Conservation (phyloP, 106 monocot genomes). For the Dendrobium officinale region DNA sequence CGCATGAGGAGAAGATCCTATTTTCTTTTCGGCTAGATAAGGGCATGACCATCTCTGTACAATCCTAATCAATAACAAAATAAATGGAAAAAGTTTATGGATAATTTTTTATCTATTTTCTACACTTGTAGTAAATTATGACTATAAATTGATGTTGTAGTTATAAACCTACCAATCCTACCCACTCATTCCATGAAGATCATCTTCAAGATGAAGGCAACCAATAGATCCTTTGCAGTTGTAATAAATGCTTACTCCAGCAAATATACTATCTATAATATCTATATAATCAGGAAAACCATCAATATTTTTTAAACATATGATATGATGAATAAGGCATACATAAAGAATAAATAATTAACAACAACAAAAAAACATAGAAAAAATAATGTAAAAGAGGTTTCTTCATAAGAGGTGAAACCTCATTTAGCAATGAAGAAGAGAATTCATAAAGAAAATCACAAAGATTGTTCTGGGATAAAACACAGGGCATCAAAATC, state of each 20-base stretch:
- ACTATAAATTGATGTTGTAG: background rate
- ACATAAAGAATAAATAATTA: background rate
- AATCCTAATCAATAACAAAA: conserved; percentile 38
- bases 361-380: background rate
- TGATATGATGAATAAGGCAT: background rate
- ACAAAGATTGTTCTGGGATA: background rate
- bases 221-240: conserved; percentile 71
- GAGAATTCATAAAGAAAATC: background rate
- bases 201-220: conserved; percentile 83
- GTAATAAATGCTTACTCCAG: conserved; percentile 84
- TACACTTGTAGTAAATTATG: background rate
- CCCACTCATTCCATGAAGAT: conserved; percentile 75
- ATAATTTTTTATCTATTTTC: background rate
- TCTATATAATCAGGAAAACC: conserved; percentile 32
- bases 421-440: background rate
- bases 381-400: background rate
- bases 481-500: no score
- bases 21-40: conserved; percentile 47
- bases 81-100: background rate
- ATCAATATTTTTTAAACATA: conserved; percentile 80
- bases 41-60: conserved; percentile 91
- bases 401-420: background rate
- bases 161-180: conserved; percentile 24
- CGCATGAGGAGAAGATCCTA: conserved; percentile 75
- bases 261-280: conserved; percentile 67